Evolutionary conservation across 495 filamentous ascomycete genomes (phyloP).

Genomic region (Podospora comata): DNA sequence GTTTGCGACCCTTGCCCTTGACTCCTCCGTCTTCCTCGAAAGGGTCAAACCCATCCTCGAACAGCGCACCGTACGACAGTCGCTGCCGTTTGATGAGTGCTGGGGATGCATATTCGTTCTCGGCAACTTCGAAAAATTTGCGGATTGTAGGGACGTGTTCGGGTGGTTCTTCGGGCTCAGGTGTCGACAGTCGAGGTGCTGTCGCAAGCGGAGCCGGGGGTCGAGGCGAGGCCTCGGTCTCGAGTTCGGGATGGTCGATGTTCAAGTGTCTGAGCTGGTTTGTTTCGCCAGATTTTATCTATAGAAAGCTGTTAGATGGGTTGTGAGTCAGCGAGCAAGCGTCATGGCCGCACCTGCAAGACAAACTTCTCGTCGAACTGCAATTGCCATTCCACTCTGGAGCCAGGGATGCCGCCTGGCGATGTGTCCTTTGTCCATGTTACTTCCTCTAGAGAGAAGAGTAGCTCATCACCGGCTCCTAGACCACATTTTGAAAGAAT

Average conservation of each 20-base stretch:
- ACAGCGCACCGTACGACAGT: constrained; percentile 57
- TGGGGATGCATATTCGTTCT: constrained; percentile 64
- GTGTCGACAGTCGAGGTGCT: constrained; percentile 9
- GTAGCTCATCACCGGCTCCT: constrained; percentile 72
- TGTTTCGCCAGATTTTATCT: constrained; percentile 38
- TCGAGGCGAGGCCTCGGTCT: constrained; percentile 9
- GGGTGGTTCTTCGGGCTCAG: constrained; percentile 12
- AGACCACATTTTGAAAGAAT: constrained; percentile 62
- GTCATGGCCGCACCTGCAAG: constrained; percentile 51
- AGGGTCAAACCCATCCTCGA: constrained; percentile 59
- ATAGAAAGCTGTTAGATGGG: constrained; percentile 6
- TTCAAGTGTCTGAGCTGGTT: constrained; percentile 39
- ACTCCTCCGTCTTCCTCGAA: constrained; percentile 69
- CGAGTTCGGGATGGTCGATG: constrained; percentile 44
- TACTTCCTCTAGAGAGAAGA: constrained; percentile 64
- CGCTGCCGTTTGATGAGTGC: constrained; percentile 68
- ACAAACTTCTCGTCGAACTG: constrained; percentile 55
- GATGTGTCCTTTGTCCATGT: constrained; percentile 52
- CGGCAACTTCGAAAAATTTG: constrained; percentile 22
- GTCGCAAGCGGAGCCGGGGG: constrained; percentile 7
- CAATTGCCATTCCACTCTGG: constrained; percentile 71
- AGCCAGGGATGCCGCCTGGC: constrained; percentile 61
- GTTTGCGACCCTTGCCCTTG: constrained; percentile 65
- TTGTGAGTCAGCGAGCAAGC: neutral
- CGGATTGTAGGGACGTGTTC: constrained; percentile 17